Conservation (phyloP, 23 red algal genomes). For the Gracilaria domingensis region DNA sequence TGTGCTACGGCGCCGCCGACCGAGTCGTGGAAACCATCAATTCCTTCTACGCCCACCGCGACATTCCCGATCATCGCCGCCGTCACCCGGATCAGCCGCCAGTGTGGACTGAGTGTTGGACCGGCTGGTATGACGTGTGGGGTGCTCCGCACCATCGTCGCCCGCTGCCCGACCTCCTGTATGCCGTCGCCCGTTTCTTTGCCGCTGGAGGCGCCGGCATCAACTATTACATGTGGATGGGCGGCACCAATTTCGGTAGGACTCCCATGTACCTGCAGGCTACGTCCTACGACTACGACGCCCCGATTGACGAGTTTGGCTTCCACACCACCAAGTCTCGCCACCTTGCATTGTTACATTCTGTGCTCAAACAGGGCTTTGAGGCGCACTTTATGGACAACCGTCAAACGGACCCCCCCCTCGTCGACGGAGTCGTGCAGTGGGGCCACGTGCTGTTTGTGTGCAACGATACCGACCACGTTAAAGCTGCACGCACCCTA, state of each 20-base stretch:
- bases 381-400: conserved; percentile 10
- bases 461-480: conserved; percentile 64
- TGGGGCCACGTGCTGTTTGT: conserved; percentile 74
- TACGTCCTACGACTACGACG: conserved; percentile 92
- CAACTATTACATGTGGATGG: conserved; percentile 97
- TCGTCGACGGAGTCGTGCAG: conserved; percentile 22
- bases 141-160: conserved; percentile 77
- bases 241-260: conserved; percentile 82
- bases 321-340: conserved; percentile 51
- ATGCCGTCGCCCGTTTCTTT: conserved; percentile 78
- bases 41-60: conserved; percentile 89
- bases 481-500: background rate
- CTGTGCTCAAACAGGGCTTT: conserved; percentile 36
- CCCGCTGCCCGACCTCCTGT: conserved; percentile 73
- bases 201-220: conserved; percentile 80
- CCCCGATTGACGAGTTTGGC: conserved; percentile 90
- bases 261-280: conserved; percentile 86
- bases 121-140: conserved; percentile 95
- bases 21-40: conserved; percentile 89
- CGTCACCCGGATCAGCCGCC: conserved; percentile 72
- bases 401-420: conserved; percentile 12
- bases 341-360: conserved; percentile 74
- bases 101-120: conserved; percentile 93
- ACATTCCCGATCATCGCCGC: conserved; percentile 36
- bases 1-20: conserved; percentile 82